Evolutionary conservation across 176 grass and related monocot species (phyloP).

Genomic region (Thinopyrum elongatum): DNA sequence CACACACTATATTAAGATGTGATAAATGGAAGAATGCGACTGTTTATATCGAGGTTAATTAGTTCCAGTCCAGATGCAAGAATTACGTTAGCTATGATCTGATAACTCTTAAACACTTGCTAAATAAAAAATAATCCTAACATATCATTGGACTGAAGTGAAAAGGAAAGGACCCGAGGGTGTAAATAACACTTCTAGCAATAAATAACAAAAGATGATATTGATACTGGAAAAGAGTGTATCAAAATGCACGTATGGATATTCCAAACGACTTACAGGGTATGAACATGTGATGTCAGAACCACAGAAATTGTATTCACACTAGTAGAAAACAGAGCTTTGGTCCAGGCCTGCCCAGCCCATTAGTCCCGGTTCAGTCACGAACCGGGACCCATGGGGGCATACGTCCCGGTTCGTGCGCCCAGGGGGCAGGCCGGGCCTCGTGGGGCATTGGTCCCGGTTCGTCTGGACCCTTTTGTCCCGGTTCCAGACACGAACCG

Average conservation of each 20-base stretch:
- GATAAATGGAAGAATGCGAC: slow-evolving; percentile 7
- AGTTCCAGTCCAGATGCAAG: neutral
- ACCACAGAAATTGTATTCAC: slow-evolving; percentile 87
- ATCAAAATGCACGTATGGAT: neutral
- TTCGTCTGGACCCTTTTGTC: no score
- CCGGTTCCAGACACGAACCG: no score
- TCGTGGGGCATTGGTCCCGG: no score
- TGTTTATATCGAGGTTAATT: slow-evolving; percentile 6
- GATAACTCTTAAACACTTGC: neutral
- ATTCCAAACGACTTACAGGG: slow-evolving; percentile 63
- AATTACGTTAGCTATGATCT: neutral
- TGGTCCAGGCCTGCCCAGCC: no score
- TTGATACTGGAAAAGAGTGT: neutral
- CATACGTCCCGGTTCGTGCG: no score
- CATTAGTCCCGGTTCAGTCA: no score
- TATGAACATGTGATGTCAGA: slow-evolving; percentile 99
- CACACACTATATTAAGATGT: neutral
- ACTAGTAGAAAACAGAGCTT: no score
- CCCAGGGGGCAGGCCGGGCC: no score
- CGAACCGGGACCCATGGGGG: no score
- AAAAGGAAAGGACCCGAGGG: neutral
- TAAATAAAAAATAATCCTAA: slow-evolving; percentile 19
- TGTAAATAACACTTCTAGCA: slow-evolving; percentile 28
- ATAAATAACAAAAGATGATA: no score
- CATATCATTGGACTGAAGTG: slow-evolving; percentile 4